phyloP scores from a whole-genome alignment of 192 early-diverging fungal species.

The Coemansia sp. region DNA sequence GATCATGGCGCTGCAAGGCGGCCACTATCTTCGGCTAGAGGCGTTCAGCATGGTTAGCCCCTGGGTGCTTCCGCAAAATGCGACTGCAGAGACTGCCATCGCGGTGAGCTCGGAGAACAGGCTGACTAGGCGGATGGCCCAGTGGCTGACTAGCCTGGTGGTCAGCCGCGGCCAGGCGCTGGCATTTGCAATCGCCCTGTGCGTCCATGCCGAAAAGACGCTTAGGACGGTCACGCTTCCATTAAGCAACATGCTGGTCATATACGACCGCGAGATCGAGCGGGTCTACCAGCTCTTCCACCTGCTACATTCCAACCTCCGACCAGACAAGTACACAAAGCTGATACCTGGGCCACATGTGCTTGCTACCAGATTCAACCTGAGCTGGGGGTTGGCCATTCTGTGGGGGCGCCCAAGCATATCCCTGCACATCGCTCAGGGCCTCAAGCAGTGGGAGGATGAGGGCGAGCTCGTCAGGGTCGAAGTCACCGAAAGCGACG shows the following conservation, averaged over 20 bases:
- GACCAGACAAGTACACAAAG: slow-evolving; percentile 31
- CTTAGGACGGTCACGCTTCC: slow-evolving; percentile 28
- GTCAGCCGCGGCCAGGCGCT: slow-evolving; percentile 19
- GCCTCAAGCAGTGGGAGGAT: slow-evolving; percentile 42
- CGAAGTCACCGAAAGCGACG: slow-evolving; percentile 4
- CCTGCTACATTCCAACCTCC: slow-evolving; percentile 39
- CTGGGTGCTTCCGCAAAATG: slow-evolving; percentile 32
- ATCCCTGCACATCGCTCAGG: slow-evolving; percentile 20
- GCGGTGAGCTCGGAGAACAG: slow-evolving; percentile 19
- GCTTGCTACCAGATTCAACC: slow-evolving; percentile 24
- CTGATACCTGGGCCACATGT: slow-evolving; percentile 41
- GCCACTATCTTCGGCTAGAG: slow-evolving; percentile 38
- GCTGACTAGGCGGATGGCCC: slow-evolving; percentile 32
- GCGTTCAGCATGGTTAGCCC: slow-evolving; percentile 46
- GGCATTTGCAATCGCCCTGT: slow-evolving; percentile 29
- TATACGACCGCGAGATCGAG: slow-evolving; percentile 52
- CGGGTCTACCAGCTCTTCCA: slow-evolving; percentile 48
- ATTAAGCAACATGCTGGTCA: slow-evolving; percentile 31
- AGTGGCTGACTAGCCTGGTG: slow-evolving; percentile 38
- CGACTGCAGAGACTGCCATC: slow-evolving; percentile 24
- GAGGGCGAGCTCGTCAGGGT: slow-evolving; percentile 21
- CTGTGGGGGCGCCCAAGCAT: slow-evolving; percentile 45
- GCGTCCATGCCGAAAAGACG: slow-evolving; percentile 40
- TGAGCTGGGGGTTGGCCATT: slow-evolving; percentile 44
- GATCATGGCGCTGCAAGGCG: slow-evolving; percentile 41